Percentiles rank a stretch among this genome's conserved stretches.
phyloP scores from a whole-genome alignment of 2,329 filamentous ascomycete genomes.

The Zasmidium angulare region DNA sequence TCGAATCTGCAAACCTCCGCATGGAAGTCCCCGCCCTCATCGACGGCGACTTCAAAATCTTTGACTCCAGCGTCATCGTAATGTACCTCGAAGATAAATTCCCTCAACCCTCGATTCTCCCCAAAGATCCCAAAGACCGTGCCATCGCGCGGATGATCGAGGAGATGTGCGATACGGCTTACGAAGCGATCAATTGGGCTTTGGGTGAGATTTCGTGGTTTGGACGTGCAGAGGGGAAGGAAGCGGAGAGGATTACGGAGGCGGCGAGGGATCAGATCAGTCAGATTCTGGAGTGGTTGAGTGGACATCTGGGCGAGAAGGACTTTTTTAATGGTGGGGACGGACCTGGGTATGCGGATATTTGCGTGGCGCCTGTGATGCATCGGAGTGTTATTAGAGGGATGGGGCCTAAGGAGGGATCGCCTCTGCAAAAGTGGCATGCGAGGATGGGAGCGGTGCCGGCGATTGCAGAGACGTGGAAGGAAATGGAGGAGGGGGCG shows the following conservation, averaged over 20 bases:
- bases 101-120: conserved; percentile 24
- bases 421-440: conserved; percentile 23
- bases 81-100: conserved; percentile 34
- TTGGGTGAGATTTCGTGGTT: conserved; percentile 27
- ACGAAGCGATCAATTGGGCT: conserved; percentile 35
- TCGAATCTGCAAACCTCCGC: conserved; percentile 33
- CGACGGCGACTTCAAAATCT: conserved; percentile 31
- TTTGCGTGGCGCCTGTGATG: conserved; percentile 28
- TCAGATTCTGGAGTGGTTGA: conserved; percentile 29
- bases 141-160: conserved; percentile 33
- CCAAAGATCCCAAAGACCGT: conserved; percentile 18
- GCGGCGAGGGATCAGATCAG: conserved; percentile 27
- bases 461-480: conserved; percentile 28
- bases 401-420: conserved; percentile 17
- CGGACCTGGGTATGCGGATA: conserved; percentile 32
- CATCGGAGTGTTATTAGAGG: conserved; percentile 28
- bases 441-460: conserved; percentile 17
- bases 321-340: conserved; percentile 28
- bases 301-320: conserved; percentile 24
- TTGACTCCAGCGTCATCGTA: conserved; percentile 35
- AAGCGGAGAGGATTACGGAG: conserved; percentile 26
- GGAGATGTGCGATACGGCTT: conserved; percentile 32
- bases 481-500: conserved; percentile 24
- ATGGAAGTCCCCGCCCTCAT: conserved; percentile 38
- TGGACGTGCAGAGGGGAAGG: conserved; percentile 23